phyloP scores from a whole-genome alignment of 495 filamentous ascomycete genomes.

The Aspergillus bridgeri region DNA sequence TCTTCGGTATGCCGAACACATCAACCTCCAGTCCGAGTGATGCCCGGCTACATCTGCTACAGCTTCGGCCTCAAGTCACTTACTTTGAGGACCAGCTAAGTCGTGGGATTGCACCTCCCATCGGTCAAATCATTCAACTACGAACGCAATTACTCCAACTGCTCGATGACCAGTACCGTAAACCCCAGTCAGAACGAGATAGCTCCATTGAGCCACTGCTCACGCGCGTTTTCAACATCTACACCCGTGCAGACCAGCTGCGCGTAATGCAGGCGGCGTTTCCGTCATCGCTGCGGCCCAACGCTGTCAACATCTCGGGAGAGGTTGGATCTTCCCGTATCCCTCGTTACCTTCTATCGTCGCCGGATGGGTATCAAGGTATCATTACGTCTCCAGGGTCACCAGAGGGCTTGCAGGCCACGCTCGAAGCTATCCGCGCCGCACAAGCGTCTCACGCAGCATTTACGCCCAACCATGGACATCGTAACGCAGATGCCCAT shows the following conservation, averaged over 20 bases:
- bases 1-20: slow-evolving; percentile 8
- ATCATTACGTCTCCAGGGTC: slow-evolving; percentile 47
- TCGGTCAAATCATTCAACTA: slow-evolving; percentile 30
- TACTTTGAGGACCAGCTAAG: slow-evolving; percentile 40
- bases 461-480: background rate
- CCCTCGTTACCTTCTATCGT: slow-evolving; percentile 59
- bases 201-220: slow-evolving; percentile 26
- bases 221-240: slow-evolving; percentile 26
- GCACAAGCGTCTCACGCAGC: background rate
- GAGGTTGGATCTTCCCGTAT: background rate
- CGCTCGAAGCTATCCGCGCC: slow-evolving; percentile 18
- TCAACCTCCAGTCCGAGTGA: slow-evolving; percentile 11
- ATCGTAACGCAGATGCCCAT: slow-evolving; percentile 8
- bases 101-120: slow-evolving; percentile 28
- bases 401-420: slow-evolving; percentile 44
- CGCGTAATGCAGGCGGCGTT: slow-evolving; percentile 19
- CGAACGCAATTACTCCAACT: slow-evolving; percentile 31
- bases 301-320: background rate
- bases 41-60: slow-evolving; percentile 18
- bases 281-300: slow-evolving; percentile 8
- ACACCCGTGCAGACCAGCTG: slow-evolving; percentile 28
- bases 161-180: slow-evolving; percentile 28
- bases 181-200: slow-evolving; percentile 18
- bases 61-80: slow-evolving; percentile 32
- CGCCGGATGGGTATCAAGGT: slow-evolving; percentile 57